phyloP scores from a whole-genome alignment of 1,284 basidiomycete genomes.

The Salmacisia buchloeana region DNA sequence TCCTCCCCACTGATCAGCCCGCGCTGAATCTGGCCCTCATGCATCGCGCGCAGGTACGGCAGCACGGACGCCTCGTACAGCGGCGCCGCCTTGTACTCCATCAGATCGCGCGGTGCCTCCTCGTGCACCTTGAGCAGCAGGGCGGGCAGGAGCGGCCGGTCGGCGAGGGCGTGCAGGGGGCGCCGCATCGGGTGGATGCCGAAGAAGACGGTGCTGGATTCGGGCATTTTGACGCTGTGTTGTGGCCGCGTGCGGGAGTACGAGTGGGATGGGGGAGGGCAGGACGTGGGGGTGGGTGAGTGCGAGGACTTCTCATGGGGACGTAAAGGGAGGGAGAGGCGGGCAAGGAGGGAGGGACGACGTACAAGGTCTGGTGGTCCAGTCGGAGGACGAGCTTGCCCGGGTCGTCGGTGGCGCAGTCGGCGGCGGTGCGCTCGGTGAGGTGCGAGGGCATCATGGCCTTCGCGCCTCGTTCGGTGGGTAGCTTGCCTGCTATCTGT shows the following conservation, averaged over 20 bases:
- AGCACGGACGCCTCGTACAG: slow-evolving; percentile 50
- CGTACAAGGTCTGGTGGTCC: slow-evolving; percentile 53
- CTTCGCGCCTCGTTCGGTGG: slow-evolving; percentile 10
- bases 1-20: slow-evolving; percentile 51
- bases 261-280: too few relatives aligned
- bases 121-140: slow-evolving; percentile 52
- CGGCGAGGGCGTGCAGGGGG: slow-evolving; percentile 50
- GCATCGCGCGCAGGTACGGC: slow-evolving; percentile 52
- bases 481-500: slow-evolving; percentile 44
- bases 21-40: slow-evolving; percentile 50
- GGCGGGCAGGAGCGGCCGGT: slow-evolving; percentile 52
- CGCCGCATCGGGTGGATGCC: slow-evolving; percentile 54
- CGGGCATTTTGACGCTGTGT: slow-evolving; percentile 54
- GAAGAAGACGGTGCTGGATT: slow-evolving; percentile 52
- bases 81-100: slow-evolving; percentile 53
- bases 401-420: slow-evolving; percentile 15
- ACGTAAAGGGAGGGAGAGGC: too few relatives aligned
- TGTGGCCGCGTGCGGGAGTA: too few relatives aligned
- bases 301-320: too few relatives aligned
- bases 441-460: slow-evolving; percentile 11
- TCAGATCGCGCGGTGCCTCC: slow-evolving; percentile 47
- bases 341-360: too few relatives aligned
- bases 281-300: too few relatives aligned
- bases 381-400: slow-evolving; percentile 31
- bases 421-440: slow-evolving; percentile 11